A percentile compares a stretch with the other conserved stretches of the same genome.
These are phyloP conservation scores for Coix lacrymajobi DNA, from an alignment of 176 grass and related monocot genomes.

Conservation along the genomic window DNA sequence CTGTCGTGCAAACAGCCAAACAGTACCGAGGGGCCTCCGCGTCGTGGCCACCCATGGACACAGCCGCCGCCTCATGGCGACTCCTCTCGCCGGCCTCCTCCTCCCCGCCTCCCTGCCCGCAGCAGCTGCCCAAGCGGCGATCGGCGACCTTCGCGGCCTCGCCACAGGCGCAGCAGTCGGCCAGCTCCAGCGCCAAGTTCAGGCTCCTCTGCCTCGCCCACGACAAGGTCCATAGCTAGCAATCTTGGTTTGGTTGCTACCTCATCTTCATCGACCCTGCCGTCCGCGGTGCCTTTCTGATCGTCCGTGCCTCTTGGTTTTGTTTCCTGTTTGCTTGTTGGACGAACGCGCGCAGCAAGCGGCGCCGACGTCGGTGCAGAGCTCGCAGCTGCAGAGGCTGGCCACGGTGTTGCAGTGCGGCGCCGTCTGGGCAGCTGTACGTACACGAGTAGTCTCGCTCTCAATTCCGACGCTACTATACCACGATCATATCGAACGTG, in stretches of 20 bases:
- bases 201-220: conserved; percentile 39
- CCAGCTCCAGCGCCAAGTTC: conserved; percentile 29
- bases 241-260: neutral
- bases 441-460: neutral
- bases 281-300: neutral
- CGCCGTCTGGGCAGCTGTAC: conserved; percentile 60
- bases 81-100: conserved; percentile 24
- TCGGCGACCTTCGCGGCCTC: neutral
- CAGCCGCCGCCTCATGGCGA: conserved; percentile 33
- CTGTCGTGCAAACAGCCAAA: conserved; percentile 13
- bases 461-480: neutral
- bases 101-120: neutral
- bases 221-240: conserved; percentile 31
- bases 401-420: conserved; percentile 44
- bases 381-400: conserved; percentile 48
- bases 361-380: neutral
- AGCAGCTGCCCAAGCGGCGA: neutral
- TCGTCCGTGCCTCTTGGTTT: neutral
- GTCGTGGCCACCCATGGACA: conserved; percentile 14
- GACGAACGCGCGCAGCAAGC: neutral
- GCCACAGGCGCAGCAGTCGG: neutral
- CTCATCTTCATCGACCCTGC: neutral
- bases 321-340: neutral
- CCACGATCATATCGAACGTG: neutral
- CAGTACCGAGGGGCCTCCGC: neutral